Evolutionary conservation across 495 filamentous ascomycete species (phyloP), one percentile per base, ranked within the genome.

Genomic region (Daldinia caldariorum): DNA sequence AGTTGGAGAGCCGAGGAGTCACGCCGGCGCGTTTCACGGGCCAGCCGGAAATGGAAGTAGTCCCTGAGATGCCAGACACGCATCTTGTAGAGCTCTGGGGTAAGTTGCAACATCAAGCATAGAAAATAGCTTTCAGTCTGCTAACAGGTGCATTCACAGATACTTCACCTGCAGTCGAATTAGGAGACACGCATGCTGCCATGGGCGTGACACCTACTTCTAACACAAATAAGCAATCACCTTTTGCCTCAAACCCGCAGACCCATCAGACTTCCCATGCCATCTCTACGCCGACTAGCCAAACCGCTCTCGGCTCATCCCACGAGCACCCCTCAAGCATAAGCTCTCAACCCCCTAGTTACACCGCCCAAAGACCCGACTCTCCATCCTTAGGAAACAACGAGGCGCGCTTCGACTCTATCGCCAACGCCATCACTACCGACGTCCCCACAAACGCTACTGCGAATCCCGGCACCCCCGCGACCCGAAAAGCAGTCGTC

Each of bases 1-100:
- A 78, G 14, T 58, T 74, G 29, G 76, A 77, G 29, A 79, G 76
- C 41, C 65, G 63, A 7, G 66, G 54, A 35, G 12, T 71, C 0
- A 65, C 71, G n/a, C 74, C 71, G 8, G 58, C 66, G 56, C 67
- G 38, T 35, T 60, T 56, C 3, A 43, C 45, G 29, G 22, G 49
- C 43, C 59, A 60, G 5, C 49, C 63, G 0, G 67, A 75, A 16
- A 63, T 68, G 73, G 20, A 7, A n/a, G 47, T 41, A 32, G 31
- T 56, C 9, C n/a, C 58, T 20, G 83, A 85, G 72, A 79, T 82
- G 74, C 80, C 74, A 60, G 78, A 70, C 58, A 78, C 74, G 29
- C 75, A 73, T 13, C 64, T 84, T 16, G 79, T 76, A 18, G 84
- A 87, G 63, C 75, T 87, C 55, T 66, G 62, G 54, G 82, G 84